Evolutionary conservation across 2,329 filamentous ascomycete genomes (phyloP), one percentile per base, ranked within the genome.

Genomic region (Cladophialophora psammophila): DNA sequence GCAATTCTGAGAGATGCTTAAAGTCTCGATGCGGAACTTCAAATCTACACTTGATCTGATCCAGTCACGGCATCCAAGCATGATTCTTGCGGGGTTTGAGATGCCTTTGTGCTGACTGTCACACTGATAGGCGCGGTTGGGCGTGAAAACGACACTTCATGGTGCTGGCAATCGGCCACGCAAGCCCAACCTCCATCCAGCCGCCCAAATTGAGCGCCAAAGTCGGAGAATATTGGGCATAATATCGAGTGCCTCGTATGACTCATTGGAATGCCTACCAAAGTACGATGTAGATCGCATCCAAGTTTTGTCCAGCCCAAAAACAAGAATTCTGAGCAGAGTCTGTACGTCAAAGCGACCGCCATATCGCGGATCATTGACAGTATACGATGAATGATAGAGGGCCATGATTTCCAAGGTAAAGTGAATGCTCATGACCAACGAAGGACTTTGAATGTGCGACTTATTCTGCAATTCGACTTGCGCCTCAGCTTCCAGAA

Each of bases 1-100:
- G 68, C 68, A 70, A 70, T 68, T 60, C 68, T 66, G 68, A 70
- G 63, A 63, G 58, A 61, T 59, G 34, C 38, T 34, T 15, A 32
- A 42, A 52, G 59, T 60, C 57, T 64, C 59, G 52, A 68, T 70
- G 68, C 64, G 45, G 68, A 70, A 57, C 57, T 56, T 64, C 50
- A 55, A 31, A 54, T 64, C 35, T 67, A 67, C 60, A 64, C 65
- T 66, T 57, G 52, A 64, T 64, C 68, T 67, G 63, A 68, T 50
- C 48, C 26, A 42, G 18, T 32, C 36, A 55, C 26, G n/a, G 8
- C 32, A 6, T 1, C 31, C 52, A 10, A 12, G 3, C 52, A 35
- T 35, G 18, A 26, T 34, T 10, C 50, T 48, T 48, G 53, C 45
- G 26, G 45, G 7, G 26, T 10, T 20, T 31, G 7, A 10, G 18